Evolutionary conservation across 2,329 filamentous ascomycete species (phyloP), one percentile per base, ranked within the genome.

Genomic region (Beauveria asiatica): DNA sequence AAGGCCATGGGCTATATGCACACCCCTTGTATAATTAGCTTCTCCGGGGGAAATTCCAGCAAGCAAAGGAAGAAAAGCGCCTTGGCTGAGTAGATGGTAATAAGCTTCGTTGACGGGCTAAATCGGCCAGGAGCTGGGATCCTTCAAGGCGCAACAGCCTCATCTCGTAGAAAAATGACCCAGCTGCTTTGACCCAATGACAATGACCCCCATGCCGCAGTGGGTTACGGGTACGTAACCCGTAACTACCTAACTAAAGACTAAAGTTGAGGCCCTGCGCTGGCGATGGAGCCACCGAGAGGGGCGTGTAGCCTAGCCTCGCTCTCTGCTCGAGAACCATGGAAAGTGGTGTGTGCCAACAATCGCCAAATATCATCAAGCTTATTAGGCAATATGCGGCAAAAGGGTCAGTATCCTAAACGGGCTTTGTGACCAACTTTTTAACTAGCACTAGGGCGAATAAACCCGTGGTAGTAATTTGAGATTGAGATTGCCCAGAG

Each of bases 51-150:
- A 19, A 11, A 27, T n/a, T 41, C 11, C n/a, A 16, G 16, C 16
- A 27, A 56, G 37, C 33, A 46, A 39, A 56, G 25, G 42, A 46
- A 21, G 11, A 55, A 55, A 37, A 16, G 9, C 54, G 54, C 50
- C 54, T 27, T 56, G 42, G 54, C 54, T 56, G 54, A 56, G 39
- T 56, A 56, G 19, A 56, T 56, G 44, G 44, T 56, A 56, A 46
- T 56, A 56, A 46, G 52, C 52, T 45, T 25, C 27, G 23, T 30
- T 17, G 17, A 42, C 51, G 13, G 51, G 21, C 51, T 42, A 17
- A 46, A 56, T 56, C 53, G 53, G 46, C 53, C 21, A 39, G 54
- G 44, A 56, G n/a, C 25, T 19, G n/a, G 8, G 46, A 56, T 56
- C 53, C 42, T 56, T 46, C 53, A 11, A 56, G 53, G 53, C 53